A percentile compares a stretch with the other conserved stretches of the same genome.
These are phyloP conservation scores for Imleria badia DNA, from an alignment of 768 basidiomycete genomes.

Conservation along the genomic window DNA sequence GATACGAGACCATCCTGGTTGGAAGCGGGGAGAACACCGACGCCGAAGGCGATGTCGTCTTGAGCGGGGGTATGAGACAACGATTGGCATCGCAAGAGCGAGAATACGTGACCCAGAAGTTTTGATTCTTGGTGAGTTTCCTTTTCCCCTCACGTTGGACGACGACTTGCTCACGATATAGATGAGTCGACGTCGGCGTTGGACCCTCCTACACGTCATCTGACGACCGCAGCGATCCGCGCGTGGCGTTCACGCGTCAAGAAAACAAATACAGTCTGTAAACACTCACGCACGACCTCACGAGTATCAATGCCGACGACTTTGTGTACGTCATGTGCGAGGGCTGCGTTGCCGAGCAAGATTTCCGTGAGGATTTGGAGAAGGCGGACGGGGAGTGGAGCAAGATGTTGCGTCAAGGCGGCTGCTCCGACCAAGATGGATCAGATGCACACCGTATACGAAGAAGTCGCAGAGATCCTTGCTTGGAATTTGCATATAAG, in stretches of 20 bases:
- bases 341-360: slow-evolving; percentile 82
- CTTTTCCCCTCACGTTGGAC: neutral
- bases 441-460: slow-evolving; percentile 29
- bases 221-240: slow-evolving; percentile 75
- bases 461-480: slow-evolving; percentile 46
- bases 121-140: slow-evolving; percentile 79
- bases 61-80: slow-evolving; percentile 94
- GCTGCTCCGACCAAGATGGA: slow-evolving; percentile 45
- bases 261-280: slow-evolving; percentile 59
- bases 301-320: slow-evolving; percentile 70
- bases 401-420: slow-evolving; percentile 66
- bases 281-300: slow-evolving; percentile 85
- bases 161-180: slow-evolving; percentile 25
- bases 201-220: slow-evolving; percentile 81
- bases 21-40: slow-evolving; percentile 43
- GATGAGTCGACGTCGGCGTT: slow-evolving; percentile 83
- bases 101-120: slow-evolving; percentile 83
- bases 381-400: slow-evolving; percentile 62
- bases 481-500: no score
- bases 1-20: slow-evolving; percentile 76
- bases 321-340: slow-evolving; percentile 92
- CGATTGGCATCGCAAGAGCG: slow-evolving; percentile 85
- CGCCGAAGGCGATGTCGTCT: slow-evolving; percentile 55
- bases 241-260: slow-evolving; percentile 59
- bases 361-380: slow-evolving; percentile 81